Conservation (phyloP, 805 yeast species). For the Yarrowia bubula region DNA sequence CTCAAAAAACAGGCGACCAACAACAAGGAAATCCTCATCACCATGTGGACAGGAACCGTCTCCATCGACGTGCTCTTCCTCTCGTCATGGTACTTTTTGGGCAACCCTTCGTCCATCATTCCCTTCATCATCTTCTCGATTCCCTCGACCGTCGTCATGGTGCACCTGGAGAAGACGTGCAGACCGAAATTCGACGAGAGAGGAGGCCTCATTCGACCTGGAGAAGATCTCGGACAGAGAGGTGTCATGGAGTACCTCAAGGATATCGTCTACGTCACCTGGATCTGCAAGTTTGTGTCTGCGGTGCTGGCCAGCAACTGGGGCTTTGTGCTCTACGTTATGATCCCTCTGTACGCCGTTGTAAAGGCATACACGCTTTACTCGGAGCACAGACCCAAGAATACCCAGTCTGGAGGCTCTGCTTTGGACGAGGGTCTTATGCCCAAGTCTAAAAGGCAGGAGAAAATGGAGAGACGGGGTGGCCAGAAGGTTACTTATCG, state of each 20-base stretch:
- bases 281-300: constrained; percentile 55
- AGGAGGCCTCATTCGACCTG: constrained; percentile 51
- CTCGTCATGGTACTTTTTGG: constrained; percentile 41
- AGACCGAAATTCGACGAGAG: constrained; percentile 54
- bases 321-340: constrained; percentile 54
- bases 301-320: constrained; percentile 53
- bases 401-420: not conserved
- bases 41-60: constrained; percentile 41
- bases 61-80: constrained; percentile 45
- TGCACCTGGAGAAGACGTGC: constrained; percentile 56
- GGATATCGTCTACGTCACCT: constrained; percentile 65
- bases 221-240: constrained; percentile 57
- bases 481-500: constrained; percentile 30
- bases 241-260: constrained; percentile 74
- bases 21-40: constrained; percentile 39
- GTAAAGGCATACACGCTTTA: constrained; percentile 44
- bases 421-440: constrained; percentile 1
- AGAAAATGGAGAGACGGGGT: constrained; percentile 42
- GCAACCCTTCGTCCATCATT: constrained; percentile 48
- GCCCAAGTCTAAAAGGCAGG: constrained; percentile 41
- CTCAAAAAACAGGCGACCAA: constrained; percentile 42
- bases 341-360: constrained; percentile 52
- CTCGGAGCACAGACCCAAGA: constrained; percentile 1
- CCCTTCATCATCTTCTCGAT: constrained; percentile 46
- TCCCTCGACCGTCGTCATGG: constrained; percentile 49